These are phyloP conservation scores for Allantophomopsis lycopodina DNA, from an alignment of 2,329 filamentous ascomycete genomes.

Conservation along the genomic window DNA sequence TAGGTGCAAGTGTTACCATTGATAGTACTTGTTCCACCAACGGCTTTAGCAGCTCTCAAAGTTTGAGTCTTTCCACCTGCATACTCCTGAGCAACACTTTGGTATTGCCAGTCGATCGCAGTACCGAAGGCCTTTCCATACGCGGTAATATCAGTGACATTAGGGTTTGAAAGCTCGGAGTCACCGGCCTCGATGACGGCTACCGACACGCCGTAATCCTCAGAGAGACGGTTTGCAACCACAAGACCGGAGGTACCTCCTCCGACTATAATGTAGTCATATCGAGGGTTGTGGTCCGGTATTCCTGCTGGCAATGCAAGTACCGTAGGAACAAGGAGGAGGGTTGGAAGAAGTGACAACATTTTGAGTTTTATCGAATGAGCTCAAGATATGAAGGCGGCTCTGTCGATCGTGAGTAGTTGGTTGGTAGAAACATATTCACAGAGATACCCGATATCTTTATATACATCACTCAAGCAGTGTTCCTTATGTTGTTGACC, in stretches of 20 bases:
- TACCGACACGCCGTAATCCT: conserved; percentile 9
- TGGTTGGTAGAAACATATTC: no score
- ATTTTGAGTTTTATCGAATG: no score
- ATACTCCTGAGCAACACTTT: conserved; percentile 23
- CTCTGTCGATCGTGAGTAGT: no score
- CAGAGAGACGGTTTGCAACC: conserved; percentile 22
- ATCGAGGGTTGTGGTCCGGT: conserved; percentile 5
- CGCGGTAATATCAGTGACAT: background rate
- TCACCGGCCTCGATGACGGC: no score
- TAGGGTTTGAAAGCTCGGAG: no score
- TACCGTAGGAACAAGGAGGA: no score
- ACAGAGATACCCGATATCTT: no score
- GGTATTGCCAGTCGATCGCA: conserved; percentile 25
- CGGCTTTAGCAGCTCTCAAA: conserved; percentile 24
- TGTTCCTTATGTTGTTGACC: no score
- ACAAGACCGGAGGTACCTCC: conserved; percentile 26
- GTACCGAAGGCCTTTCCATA: conserved; percentile 15
- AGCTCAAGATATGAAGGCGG: no score
- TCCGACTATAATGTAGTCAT: conserved; percentile 26
- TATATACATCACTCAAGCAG: no score
- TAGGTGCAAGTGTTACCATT: conserved; percentile 12
- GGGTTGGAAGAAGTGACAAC: no score
- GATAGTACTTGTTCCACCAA: conserved; percentile 26
- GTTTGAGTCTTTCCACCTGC: conserved; percentile 14
- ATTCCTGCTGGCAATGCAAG: no score